Evolutionary conservation across 164 flowering plant species (phyloP).

Genomic region (Vitis rotundifolia): DNA sequence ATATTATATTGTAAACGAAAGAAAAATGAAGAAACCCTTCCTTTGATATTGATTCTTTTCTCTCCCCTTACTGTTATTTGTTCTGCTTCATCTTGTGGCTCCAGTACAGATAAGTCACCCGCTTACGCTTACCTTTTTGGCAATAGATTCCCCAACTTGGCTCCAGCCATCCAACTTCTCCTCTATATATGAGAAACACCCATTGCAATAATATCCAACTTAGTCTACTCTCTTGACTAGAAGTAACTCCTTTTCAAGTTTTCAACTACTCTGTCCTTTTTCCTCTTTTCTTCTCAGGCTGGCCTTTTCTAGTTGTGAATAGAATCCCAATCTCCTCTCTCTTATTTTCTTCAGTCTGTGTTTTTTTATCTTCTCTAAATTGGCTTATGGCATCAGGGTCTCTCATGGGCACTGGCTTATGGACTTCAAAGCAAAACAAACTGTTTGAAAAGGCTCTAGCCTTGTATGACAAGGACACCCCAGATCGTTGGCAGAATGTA

Average conservation of each 20-base stretch:
- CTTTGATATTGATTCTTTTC: slow-evolving; percentile 5
- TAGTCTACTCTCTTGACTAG: too few species aligned
- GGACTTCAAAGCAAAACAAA: slow-evolving; percentile 47
- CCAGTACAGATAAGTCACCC: slow-evolving; percentile 19
- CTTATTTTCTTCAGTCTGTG: not conserved
- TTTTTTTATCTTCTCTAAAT: not conserved
- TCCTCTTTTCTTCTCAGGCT: not conserved
- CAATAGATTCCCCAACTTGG: slow-evolving; percentile 19
- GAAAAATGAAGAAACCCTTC: not conserved
- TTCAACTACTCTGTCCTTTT: not conserved
- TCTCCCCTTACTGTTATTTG: slow-evolving; percentile 6
- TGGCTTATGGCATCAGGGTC: slow-evolving; percentile 35
- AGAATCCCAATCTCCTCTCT: too few species aligned
- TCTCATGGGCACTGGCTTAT: slow-evolving; percentile 16
- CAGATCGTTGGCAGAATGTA: slow-evolving; percentile 47
- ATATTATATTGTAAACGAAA: not conserved
- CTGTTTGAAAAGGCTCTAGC: slow-evolving; percentile 46
- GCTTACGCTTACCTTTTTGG: slow-evolving; percentile 11
- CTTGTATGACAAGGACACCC: slow-evolving; percentile 42
- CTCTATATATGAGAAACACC: slow-evolving; percentile 13
- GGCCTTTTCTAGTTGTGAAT: not conserved
- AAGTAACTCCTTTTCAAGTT: not conserved
- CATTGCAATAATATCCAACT: not conserved
- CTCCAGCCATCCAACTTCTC: slow-evolving; percentile 4
- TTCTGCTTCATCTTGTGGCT: slow-evolving; percentile 29